Conservation (phyloP, 345 rosid species). For the Lumnitzera littorea region DNA sequence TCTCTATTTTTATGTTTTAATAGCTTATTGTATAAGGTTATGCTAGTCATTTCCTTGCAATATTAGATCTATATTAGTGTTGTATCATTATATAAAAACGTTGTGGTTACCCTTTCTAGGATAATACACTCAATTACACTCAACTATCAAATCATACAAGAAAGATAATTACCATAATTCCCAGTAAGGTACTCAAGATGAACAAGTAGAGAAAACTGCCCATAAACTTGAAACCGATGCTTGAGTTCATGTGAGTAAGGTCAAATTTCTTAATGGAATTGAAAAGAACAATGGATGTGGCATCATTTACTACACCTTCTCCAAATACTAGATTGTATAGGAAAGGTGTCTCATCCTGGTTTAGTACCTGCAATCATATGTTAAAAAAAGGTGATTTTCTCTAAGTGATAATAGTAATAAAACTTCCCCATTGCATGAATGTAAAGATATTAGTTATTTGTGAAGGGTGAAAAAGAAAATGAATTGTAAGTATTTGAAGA, state of each 20-base stretch:
- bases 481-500: too few relatives aligned
- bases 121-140: too few relatives aligned
- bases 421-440: too few relatives aligned
- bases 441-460: too few relatives aligned
- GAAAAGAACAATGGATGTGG: conserved; percentile 45
- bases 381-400: background rate
- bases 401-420: too few relatives aligned
- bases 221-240: conserved; percentile 22
- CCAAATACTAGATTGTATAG: conserved; percentile 43
- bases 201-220: conserved; percentile 38
- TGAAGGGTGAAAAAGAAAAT: too few relatives aligned
- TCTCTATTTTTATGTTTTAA: too few relatives aligned
- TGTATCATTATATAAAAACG: too few relatives aligned
- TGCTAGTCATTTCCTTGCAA: too few relatives aligned
- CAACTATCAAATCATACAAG: background rate
- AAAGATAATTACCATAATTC: conserved; percentile 19
- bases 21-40: too few relatives aligned
- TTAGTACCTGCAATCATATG: conserved; percentile 24
- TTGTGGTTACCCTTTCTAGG: too few relatives aligned
- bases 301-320: conserved; percentile 47
- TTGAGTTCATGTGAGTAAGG: conserved; percentile 27
- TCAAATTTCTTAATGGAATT: conserved; percentile 40
- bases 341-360: conserved; percentile 45
- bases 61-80: too few relatives aligned
- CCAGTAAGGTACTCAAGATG: conserved; percentile 36